A percentile compares a stretch with the other conserved stretches of the same genome.
phyloP scores from a whole-genome alignment of 768 basidiomycete species.

The Crucibulum laeve region DNA sequence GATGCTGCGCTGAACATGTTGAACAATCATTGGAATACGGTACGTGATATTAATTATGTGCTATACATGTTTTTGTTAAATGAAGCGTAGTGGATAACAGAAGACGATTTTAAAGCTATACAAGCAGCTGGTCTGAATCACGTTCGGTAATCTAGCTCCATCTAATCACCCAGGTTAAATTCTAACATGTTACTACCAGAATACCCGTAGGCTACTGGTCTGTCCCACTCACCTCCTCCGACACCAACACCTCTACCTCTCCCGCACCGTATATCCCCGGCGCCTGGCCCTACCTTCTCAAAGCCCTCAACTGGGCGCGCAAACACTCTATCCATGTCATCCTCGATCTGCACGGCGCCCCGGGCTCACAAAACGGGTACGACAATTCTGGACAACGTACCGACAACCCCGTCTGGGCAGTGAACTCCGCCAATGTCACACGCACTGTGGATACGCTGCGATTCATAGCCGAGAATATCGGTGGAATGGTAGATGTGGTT shows the following conservation, averaged over 20 bases:
- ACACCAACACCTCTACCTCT: constrained; percentile 44
- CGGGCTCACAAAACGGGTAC: constrained; percentile 63
- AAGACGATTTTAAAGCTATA: constrained; percentile 66
- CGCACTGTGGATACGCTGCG: constrained; percentile 56
- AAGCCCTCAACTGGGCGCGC: constrained; percentile 61
- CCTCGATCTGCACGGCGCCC: constrained; percentile 73
- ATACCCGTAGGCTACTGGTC: constrained; percentile 78
- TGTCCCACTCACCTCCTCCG: constrained; percentile 56
- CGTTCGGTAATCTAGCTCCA: constrained; percentile 44
- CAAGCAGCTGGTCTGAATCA: constrained; percentile 65
- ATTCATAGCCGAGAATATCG: constrained; percentile 49
- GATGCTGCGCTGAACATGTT: constrained; percentile 38
- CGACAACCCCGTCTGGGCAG: constrained; percentile 50
- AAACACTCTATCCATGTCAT: constrained; percentile 62
- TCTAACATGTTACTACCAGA: constrained; percentile 25
- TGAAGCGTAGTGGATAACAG: constrained; percentile 49
- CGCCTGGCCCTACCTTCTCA: constrained; percentile 66
- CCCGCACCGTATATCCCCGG: constrained; percentile 55
- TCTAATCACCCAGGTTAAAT: not conserved
- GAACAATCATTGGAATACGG: constrained; percentile 53
- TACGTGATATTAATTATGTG: constrained; percentile 14
- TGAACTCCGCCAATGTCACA: constrained; percentile 40
- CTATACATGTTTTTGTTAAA: constrained; percentile 3
- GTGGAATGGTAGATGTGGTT: constrained; percentile 55
- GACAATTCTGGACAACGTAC: constrained; percentile 74